phyloP scores from a whole-genome alignment of 495 filamentous ascomycete genomes.

The Immersiella caudata region DNA sequence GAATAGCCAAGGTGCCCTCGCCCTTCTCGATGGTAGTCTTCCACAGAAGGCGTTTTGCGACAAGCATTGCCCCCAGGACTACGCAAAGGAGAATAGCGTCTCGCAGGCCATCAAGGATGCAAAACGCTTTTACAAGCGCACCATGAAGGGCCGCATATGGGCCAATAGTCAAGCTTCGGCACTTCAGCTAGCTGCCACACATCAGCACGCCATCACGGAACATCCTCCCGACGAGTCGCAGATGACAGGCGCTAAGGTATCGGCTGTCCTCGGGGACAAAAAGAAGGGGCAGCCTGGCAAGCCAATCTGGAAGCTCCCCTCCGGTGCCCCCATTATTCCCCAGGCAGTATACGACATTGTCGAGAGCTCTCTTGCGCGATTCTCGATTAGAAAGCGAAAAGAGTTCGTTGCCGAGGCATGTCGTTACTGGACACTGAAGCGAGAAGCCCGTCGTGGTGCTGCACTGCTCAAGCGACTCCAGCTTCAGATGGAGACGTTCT shows the following conservation, averaged over 20 bases:
- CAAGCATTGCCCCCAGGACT: constrained; percentile 90
- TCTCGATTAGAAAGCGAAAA: constrained; percentile 80
- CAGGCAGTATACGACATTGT: constrained; percentile 80
- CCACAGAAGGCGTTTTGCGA: constrained; percentile 94
- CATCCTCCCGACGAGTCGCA: constrained; percentile 60
- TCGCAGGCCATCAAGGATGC: constrained; percentile 52
- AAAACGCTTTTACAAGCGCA: constrained; percentile 77
- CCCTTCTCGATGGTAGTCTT: constrained; percentile 79
- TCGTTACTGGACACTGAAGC: constrained; percentile 97
- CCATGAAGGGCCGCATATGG: constrained; percentile 86
- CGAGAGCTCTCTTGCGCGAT: constrained; percentile 75
- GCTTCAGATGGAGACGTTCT: constrained; percentile 91
- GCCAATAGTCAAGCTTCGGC: constrained; percentile 87
- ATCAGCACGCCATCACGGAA: constrained; percentile 61
- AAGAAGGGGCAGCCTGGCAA: constrained; percentile 70
- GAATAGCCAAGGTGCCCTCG: constrained; percentile 74
- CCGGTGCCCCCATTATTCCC: constrained; percentile 92
- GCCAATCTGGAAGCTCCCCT: constrained; percentile 88
- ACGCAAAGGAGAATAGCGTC: constrained; percentile 82
- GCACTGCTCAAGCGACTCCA: constrained; percentile 90
- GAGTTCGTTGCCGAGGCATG: constrained; percentile 91
- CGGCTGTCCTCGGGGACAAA: constrained; percentile 68
- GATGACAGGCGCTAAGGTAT: constrained; percentile 54
- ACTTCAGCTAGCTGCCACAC: constrained; percentile 70
- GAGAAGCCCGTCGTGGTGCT: constrained; percentile 88